Percentiles rank a stretch among this genome's conserved stretches.
Evolutionary conservation across 371 early-diverging fungal genomes (phyloP).

Genomic region (Nematocida sp.): DNA sequence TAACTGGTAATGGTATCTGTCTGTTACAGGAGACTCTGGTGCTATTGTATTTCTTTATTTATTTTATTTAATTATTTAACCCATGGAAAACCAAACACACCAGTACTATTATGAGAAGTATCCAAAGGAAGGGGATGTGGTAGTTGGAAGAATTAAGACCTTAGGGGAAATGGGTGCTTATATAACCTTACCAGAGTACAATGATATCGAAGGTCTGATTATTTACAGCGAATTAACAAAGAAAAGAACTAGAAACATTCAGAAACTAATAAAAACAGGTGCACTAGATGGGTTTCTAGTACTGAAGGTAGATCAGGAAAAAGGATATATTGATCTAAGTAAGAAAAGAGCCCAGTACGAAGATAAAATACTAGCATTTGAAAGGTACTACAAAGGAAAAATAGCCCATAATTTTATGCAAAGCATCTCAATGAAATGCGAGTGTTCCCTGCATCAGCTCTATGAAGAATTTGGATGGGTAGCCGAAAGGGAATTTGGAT

Average conservation of each 20-base stretch:
- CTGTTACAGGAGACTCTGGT: not conserved
- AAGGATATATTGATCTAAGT: slow-evolving; percentile 96
- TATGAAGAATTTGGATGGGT: slow-evolving; percentile 88
- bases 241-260: slow-evolving; percentile 89
- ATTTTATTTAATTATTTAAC: slow-evolving; percentile 18
- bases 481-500: slow-evolving; percentile 91
- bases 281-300: slow-evolving; percentile 90
- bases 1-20: not conserved
- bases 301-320: slow-evolving; percentile 91
- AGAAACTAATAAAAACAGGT: slow-evolving; percentile 89
- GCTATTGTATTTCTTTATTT: not conserved
- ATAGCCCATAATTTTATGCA: slow-evolving; percentile 73
- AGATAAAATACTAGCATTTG: slow-evolving; percentile 82
- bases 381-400: slow-evolving; percentile 87
- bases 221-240: slow-evolving; percentile 84
- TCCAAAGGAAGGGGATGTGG: slow-evolving; percentile 91
- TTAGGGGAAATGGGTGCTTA: slow-evolving; percentile 93
- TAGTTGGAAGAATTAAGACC: slow-evolving; percentile 90
- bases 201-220: slow-evolving; percentile 90
- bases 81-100: slow-evolving; percentile 50
- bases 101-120: slow-evolving; percentile 71
- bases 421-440: slow-evolving; percentile 80
- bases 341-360: slow-evolving; percentile 92
- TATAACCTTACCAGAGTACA: slow-evolving; percentile 79
- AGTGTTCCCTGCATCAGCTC: slow-evolving; percentile 71